These are phyloP conservation scores for Thielaviopsis ethacetica DNA, from an alignment of 2,329 filamentous ascomycete genomes.

Conservation along the genomic window DNA sequence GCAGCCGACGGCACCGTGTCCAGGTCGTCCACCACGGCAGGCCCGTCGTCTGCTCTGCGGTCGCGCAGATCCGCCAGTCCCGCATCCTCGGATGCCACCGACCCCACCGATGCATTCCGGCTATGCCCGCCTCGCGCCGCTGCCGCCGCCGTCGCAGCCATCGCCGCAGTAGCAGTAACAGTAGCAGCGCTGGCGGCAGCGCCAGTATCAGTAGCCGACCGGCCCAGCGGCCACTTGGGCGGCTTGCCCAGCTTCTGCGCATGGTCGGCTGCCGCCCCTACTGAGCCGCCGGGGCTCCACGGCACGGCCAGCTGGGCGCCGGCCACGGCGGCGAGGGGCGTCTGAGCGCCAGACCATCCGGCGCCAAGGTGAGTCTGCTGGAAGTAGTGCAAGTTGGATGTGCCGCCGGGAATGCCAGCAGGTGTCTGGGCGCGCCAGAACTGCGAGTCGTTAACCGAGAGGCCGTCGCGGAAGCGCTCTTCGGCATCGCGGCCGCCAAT, in stretches of 20 bases:
- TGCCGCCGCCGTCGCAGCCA: too few relatives aligned
- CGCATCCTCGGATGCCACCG: slow-evolving; percentile 25
- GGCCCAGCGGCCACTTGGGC: slow-evolving; percentile 1
- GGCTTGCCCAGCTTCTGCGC: not conserved
- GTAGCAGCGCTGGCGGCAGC: too few relatives aligned
- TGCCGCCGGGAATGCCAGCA: slow-evolving; percentile 47
- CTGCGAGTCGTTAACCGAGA: slow-evolving; percentile 7
- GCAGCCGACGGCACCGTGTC: slow-evolving; percentile 11
- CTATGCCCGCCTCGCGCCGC: not conserved
- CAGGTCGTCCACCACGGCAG: slow-evolving; percentile 24
- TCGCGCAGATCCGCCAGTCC: slow-evolving; percentile 16
- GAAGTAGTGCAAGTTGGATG: slow-evolving; percentile 68
- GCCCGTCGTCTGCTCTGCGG: slow-evolving; percentile 19
- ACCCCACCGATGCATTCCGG: slow-evolving; percentile 5
- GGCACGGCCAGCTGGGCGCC: slow-evolving; percentile 34
- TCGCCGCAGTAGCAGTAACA: too few relatives aligned
- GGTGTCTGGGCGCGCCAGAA: slow-evolving; percentile 25
- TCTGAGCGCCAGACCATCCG: slow-evolving; percentile 58
- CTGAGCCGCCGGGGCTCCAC: slow-evolving; percentile 1
- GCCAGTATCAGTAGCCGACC: not conserved
- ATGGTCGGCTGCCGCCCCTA: not conserved
- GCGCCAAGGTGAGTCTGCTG: slow-evolving; percentile 53
- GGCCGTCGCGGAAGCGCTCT: slow-evolving; percentile 11
- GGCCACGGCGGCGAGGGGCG: slow-evolving; percentile 63
- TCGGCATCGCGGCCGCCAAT: slow-evolving; percentile 13